Evolutionary conservation across 2,329 filamentous ascomycete species (phyloP).

Genomic region (Aureobasidium subglaciale): DNA sequence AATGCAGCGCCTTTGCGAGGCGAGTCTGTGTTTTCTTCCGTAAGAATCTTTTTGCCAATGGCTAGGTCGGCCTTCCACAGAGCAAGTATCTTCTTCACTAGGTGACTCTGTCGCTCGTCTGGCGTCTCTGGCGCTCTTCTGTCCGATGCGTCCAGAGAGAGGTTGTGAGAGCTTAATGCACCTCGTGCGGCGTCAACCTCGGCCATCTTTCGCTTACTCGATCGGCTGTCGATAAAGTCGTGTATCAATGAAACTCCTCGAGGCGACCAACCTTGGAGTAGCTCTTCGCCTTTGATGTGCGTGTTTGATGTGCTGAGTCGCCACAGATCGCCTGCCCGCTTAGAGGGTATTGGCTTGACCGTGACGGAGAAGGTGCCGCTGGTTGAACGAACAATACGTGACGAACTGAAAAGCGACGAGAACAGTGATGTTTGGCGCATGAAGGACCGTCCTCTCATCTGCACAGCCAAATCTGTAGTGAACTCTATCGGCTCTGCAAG

Average conservation of each 20-base stretch:
- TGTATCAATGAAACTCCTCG: constrained; percentile 84
- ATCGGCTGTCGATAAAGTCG: constrained; percentile 72
- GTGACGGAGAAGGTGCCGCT: constrained; percentile 80
- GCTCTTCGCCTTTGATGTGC: constrained; percentile 94
- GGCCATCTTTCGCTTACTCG: constrained; percentile 63
- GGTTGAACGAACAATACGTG: constrained; percentile 78
- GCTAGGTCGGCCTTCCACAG: constrained; percentile 52
- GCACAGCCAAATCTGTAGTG: constrained; percentile 69
- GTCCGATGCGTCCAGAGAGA: constrained; percentile 30
- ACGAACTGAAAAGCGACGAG: constrained; percentile 75
- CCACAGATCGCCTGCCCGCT: constrained; percentile 89
- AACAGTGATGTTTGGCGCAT: constrained; percentile 82
- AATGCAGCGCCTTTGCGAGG: constrained; percentile 54
- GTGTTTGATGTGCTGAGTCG: constrained; percentile 90
- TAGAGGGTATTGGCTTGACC: constrained; percentile 81
- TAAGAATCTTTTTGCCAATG: constrained; percentile 40
- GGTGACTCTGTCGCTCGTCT: constrained; percentile 30
- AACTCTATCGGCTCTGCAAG: constrained; percentile 87
- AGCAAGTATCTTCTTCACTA: constrained; percentile 50
- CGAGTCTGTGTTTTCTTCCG: constrained; percentile 53
- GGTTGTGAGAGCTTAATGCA: constrained; percentile 39
- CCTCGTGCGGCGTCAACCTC: constrained; percentile 73
- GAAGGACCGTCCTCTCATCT: constrained; percentile 77
- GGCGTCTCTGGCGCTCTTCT: constrained; percentile 23
- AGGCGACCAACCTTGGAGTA: constrained; percentile 75